These are phyloP conservation scores for Leccinum disarticulatum DNA, from an alignment of 768 basidiomycete species.

Conservation along the genomic window DNA sequence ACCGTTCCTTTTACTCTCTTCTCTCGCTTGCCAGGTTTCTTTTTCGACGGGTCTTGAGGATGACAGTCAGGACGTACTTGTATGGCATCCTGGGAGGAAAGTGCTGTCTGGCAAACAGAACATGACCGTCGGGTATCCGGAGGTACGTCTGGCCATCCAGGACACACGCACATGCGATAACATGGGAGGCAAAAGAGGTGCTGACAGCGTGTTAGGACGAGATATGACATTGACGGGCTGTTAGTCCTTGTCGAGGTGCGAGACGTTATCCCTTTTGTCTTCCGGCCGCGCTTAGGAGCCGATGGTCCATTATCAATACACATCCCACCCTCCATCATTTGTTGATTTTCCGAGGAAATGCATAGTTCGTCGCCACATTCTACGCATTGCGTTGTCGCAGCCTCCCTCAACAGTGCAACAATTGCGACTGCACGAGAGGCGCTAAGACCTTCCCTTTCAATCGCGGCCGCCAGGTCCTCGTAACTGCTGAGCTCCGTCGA, in stretches of 20 bases:
- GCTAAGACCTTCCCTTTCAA: constrained; percentile 78
- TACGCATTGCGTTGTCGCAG: constrained; percentile 83
- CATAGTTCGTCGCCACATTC: constrained; percentile 84
- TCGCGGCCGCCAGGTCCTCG: constrained; percentile 76
- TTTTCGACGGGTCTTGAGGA: constrained; percentile 50
- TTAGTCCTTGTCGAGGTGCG: constrained; percentile 73
- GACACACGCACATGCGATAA: constrained; percentile 76
- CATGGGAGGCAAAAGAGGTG: constrained; percentile 90
- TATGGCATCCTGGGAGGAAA: constrained; percentile 73
- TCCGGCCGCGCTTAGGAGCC: constrained; percentile 49
- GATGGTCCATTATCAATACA: constrained; percentile 52
- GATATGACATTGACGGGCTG: constrained; percentile 62
- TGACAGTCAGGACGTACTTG: constrained; percentile 69
- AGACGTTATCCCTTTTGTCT: constrained; percentile 56
- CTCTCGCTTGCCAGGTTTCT: constrained; percentile 63
- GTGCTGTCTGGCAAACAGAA: constrained; percentile 70
- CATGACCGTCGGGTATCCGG: constrained; percentile 63
- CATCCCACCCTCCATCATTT: constrained; percentile 41
- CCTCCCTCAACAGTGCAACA: constrained; percentile 81
- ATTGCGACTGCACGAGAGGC: constrained; percentile 74
- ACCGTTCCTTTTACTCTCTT: constrained; percentile 57
- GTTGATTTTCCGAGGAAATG: constrained; percentile 41
- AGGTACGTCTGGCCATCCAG: constrained; percentile 75
- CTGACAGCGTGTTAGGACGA: constrained; percentile 87
- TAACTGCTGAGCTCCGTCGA: constrained; percentile 55